phyloP scores from a whole-genome alignment of 805 yeast species.

The Ogataea saltuana region DNA sequence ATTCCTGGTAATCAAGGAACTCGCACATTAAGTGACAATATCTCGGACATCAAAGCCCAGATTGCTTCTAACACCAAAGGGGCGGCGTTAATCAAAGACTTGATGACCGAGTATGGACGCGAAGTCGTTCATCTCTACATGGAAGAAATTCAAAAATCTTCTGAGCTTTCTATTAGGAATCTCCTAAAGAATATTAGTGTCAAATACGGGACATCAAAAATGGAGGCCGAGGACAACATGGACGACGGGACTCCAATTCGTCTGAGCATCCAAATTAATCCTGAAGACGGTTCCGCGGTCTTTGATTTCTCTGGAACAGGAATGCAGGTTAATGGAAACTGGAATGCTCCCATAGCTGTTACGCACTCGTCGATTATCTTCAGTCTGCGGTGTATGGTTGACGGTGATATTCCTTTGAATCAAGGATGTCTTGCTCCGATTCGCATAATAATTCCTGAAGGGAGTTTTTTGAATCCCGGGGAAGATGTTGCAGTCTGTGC shows the following conservation, averaged over 20 bases:
- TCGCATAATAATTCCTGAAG: conserved; percentile 26
- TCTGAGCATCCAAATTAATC: conserved; percentile 50
- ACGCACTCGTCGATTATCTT: conserved; percentile 85
- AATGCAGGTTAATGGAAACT: conserved; percentile 78
- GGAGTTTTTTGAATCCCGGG: conserved; percentile 33
- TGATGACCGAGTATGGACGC: conserved; percentile 53
- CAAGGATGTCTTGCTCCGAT: conserved; percentile 72
- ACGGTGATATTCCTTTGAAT: conserved; percentile 84
- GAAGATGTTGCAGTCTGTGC: conserved; percentile 51
- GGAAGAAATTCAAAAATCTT: conserved; percentile 77
- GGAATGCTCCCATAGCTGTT: conserved; percentile 90
- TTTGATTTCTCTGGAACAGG: conserved; percentile 88
- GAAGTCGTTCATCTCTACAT: conserved; percentile 66
- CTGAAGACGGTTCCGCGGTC: conserved; percentile 51
- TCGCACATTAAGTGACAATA: conserved; percentile 52
- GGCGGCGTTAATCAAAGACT: conserved; percentile 43
- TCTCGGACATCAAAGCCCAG: conserved; percentile 50
- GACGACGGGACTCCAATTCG: conserved; percentile 76
- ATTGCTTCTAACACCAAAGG: conserved; percentile 55
- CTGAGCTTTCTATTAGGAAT: conserved; percentile 63
- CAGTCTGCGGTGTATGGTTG: conserved; percentile 78
- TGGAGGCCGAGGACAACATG: conserved; percentile 63
- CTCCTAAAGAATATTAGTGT: conserved; percentile 46
- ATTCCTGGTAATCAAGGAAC: conserved; percentile 58
- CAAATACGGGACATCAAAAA: conserved; percentile 38